These are phyloP conservation scores for Sordariomycetes sp. DNA, from an alignment of 2,329 filamentous ascomycete genomes.

Conservation along the genomic window DNA sequence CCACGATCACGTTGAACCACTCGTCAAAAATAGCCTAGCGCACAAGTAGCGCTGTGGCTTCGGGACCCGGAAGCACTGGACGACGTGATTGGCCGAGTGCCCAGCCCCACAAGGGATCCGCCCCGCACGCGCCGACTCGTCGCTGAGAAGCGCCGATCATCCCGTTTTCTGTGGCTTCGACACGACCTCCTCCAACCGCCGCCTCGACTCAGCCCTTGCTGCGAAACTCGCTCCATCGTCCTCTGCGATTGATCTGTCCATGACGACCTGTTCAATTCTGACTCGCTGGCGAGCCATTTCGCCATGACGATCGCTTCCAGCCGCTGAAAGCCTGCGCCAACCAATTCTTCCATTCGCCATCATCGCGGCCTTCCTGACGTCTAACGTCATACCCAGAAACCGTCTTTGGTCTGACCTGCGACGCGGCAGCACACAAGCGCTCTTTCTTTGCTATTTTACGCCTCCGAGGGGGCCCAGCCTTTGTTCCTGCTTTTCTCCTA, in stretches of 20 bases:
- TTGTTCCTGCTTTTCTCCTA: background rate
- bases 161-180: too few relatives aligned
- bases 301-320: background rate
- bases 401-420: background rate
- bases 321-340: background rate
- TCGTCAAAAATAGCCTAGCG: too few relatives aligned
- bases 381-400: background rate
- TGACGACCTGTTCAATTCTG: background rate
- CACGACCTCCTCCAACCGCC: too few relatives aligned
- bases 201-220: background rate
- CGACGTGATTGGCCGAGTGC: background rate
- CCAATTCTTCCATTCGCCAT: background rate
- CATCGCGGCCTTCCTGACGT: background rate
- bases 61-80: too few relatives aligned
- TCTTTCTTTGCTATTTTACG: background rate
- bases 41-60: too few relatives aligned
- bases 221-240: background rate
- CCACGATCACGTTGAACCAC: too few relatives aligned
- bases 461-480: background rate
- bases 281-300: background rate
- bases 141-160: too few relatives aligned
- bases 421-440: background rate
- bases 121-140: too few relatives aligned
- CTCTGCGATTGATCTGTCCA: background rate
- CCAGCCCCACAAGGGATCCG: too few relatives aligned